phyloP scores from a whole-genome alignment of 805 yeast species.

The Candida cerambycidarum region DNA sequence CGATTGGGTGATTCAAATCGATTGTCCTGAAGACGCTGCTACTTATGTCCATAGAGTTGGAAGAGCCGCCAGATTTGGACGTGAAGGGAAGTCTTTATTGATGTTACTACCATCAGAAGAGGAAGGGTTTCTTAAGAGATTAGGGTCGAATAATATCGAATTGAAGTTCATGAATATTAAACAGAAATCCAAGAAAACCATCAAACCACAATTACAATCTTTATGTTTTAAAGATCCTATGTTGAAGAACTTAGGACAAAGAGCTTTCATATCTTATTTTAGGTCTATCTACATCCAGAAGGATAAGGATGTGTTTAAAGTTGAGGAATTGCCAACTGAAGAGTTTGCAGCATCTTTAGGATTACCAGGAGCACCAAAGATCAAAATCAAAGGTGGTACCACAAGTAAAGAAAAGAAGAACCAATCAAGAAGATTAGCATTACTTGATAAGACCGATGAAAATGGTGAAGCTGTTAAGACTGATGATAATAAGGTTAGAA shows the following conservation, averaged over 20 bases:
- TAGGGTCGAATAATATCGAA: conserved; percentile 64
- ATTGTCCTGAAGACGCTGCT: conserved; percentile 86
- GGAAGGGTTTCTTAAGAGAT: conserved; percentile 65
- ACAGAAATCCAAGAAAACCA: conserved; percentile 68
- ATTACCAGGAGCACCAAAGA: conserved; percentile 93
- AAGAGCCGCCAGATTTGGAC: conserved; percentile 84
- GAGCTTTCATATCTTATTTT: conserved; percentile 90
- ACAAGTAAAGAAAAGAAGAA: conserved; percentile 77
- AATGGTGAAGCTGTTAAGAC: conserved; percentile 57
- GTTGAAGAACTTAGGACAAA: conserved; percentile 89
- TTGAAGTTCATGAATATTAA: conserved; percentile 73
- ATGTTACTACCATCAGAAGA: conserved; percentile 85
- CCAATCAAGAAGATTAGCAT: conserved; percentile 67
- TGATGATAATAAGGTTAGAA: conserved; percentile 55
- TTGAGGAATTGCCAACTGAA: conserved; percentile 75
- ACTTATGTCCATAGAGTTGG: conserved; percentile 93
- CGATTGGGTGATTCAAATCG: conserved; percentile 93
- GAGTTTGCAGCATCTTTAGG: conserved; percentile 87
- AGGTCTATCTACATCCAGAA: conserved; percentile 82
- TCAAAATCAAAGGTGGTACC: conserved; percentile 59
- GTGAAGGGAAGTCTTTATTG: conserved; percentile 76
- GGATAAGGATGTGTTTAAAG: conserved; percentile 81
- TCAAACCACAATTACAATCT: conserved; percentile 82
- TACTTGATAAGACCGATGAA: conserved; percentile 48
- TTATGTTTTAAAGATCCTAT: conserved; percentile 90